Conservation (phyloP, 2,329 filamentous ascomycete species). For the Colletotrichum endophyticum region DNA sequence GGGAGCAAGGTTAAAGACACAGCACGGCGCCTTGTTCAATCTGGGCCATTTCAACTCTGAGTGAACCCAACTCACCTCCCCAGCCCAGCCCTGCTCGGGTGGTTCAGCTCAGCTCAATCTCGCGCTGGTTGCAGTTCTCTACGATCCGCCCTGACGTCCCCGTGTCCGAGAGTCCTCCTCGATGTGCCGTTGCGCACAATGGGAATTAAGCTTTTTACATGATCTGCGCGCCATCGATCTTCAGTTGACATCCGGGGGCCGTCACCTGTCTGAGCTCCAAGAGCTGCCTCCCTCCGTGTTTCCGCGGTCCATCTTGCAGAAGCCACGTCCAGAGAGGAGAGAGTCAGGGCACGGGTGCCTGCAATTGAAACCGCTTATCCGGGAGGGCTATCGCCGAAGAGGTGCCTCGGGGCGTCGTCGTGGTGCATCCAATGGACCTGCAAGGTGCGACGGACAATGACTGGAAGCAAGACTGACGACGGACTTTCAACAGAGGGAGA, state of each 20-base stretch:
- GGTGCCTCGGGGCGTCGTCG: neutral
- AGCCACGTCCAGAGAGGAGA: neutral
- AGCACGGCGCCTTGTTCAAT: neutral
- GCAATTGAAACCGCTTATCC: neutral
- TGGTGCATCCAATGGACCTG: neutral
- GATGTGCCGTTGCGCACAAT: neutral
- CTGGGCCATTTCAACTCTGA: neutral
- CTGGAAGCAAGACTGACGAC: neutral
- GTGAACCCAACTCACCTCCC: neutral
- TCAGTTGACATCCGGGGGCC: neutral
- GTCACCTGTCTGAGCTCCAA: neutral
- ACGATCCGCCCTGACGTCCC: neutral
- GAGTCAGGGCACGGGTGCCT: neutral
- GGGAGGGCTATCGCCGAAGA: neutral
- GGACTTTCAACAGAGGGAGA: neutral
- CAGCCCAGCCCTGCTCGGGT: neutral
- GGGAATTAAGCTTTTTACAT: conserved; percentile 6
- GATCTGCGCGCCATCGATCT: neutral
- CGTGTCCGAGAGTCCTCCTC: neutral
- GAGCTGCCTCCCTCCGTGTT: neutral
- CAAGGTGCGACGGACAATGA: neutral
- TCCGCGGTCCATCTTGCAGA: neutral
- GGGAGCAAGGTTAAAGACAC: neutral
- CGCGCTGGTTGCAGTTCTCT: neutral
- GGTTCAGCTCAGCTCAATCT: neutral